These are phyloP conservation scores for Carex arenaria DNA, from an alignment of 202 grass and related monocot species.

Conservation along the genomic window DNA sequence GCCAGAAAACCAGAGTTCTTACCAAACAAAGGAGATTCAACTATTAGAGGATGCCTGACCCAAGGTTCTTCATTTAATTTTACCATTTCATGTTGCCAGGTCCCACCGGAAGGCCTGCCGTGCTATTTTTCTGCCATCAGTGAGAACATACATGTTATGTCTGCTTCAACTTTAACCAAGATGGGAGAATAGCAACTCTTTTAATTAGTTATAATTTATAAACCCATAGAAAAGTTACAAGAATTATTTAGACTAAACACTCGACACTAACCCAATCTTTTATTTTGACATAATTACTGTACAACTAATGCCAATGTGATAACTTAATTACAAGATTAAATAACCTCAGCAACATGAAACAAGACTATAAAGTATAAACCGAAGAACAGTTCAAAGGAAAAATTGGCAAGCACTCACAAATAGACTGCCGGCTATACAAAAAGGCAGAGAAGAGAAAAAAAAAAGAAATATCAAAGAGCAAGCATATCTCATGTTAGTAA, in stretches of 20 bases:
- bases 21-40: not conserved
- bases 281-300: not conserved
- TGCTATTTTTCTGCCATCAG: not conserved
- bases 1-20: not conserved
- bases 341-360: not conserved
- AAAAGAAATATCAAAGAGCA: constrained; percentile 31
- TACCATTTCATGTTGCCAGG: constrained; percentile 3
- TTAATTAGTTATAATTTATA: not conserved
- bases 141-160: not conserved
- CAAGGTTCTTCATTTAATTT: not conserved
- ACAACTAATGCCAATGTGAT: constrained; percentile 7
- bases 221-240: not conserved
- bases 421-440: not conserved
- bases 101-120: not conserved
- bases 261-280: not conserved
- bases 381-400: not conserved
- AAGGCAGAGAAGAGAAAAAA: not conserved
- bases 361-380: not conserved
- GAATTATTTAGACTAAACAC: not conserved
- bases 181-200: not conserved
- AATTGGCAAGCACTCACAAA: not conserved
- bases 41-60: not conserved
- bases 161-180: not conserved
- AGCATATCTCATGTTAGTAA: constrained; percentile 26
- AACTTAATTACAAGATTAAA: not conserved